phyloP scores from a whole-genome alignment of 306 rosid species.

The Cotoneaster glaucophyllus region DNA sequence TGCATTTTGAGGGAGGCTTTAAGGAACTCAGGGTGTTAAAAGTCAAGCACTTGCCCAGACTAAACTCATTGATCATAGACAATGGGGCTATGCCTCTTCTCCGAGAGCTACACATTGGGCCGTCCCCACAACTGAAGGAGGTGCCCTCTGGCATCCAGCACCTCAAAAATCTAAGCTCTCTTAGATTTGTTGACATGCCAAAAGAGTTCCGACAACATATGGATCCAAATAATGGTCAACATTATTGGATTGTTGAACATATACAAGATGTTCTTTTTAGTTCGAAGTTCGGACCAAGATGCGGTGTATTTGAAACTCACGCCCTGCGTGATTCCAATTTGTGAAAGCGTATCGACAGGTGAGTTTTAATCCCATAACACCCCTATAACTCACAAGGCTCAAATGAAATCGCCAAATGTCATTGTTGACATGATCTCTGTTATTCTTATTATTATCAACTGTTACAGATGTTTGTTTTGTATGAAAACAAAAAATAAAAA shows the following conservation, averaged over 20 bases:
- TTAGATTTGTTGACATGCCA: neutral
- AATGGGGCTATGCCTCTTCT: neutral
- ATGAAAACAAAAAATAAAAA: too few relatives aligned
- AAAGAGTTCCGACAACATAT: neutral
- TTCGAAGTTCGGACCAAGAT: neutral
- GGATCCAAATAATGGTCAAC: neutral
- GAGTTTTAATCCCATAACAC: too few relatives aligned
- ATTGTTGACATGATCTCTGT: too few relatives aligned
- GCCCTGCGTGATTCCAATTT: too few relatives aligned
- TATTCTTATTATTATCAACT: too few relatives aligned
- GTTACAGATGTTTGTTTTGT: too few relatives aligned
- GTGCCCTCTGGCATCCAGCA: neutral
- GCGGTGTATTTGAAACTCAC: neutral
- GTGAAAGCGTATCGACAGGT: too few relatives aligned
- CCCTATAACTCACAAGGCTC: too few relatives aligned
- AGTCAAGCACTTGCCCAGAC: neutral
- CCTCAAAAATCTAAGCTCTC: neutral
- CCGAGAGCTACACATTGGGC: neutral
- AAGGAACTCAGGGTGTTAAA: neutral
- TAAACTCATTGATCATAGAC: neutral
- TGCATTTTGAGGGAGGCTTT: conserved; percentile 5
- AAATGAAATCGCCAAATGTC: too few relatives aligned
- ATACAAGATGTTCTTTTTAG: neutral
- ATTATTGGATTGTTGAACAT: neutral
- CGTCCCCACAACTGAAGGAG: neutral